Conservation (phyloP, 2,329 filamentous ascomycete species). For the Trichophyton simii region DNA sequence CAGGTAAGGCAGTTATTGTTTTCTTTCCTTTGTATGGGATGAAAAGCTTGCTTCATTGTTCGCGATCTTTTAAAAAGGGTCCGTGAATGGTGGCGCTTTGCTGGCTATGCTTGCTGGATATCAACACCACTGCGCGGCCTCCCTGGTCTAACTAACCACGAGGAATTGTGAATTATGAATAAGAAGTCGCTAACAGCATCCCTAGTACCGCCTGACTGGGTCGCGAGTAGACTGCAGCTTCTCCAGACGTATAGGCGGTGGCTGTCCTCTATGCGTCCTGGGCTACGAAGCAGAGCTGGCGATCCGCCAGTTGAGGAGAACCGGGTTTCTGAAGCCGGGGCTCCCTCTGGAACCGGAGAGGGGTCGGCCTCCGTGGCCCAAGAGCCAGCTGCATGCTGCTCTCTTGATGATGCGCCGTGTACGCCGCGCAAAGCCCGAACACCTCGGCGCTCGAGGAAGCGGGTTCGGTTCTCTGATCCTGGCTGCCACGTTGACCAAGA, state of each 20-base stretch:
- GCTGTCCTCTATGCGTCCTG: not conserved
- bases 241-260: not conserved
- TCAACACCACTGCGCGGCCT: not conserved
- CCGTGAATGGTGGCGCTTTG: not conserved
- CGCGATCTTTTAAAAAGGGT: not conserved
- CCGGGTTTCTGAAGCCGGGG: not conserved
- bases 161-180: not conserved
- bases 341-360: not conserved
- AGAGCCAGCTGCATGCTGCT: not conserved
- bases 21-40: not conserved
- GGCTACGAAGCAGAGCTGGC: not conserved
- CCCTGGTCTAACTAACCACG: not conserved
- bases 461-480: constrained; percentile 2
- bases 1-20: not conserved
- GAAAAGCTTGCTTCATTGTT: not conserved
- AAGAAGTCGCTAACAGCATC: not conserved
- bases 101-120: too few relatives aligned
- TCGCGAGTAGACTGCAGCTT: not conserved
- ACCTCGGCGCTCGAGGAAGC: not conserved
- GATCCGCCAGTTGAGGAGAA: not conserved
- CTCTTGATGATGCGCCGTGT: not conserved
- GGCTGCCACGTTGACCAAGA: not conserved
- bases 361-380: not conserved
- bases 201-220: not conserved
- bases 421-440: not conserved